Base-by-base conservation (phyloP, 2,329 filamentous ascomycete species). In the Aaosphaeria arxii region DNA sequence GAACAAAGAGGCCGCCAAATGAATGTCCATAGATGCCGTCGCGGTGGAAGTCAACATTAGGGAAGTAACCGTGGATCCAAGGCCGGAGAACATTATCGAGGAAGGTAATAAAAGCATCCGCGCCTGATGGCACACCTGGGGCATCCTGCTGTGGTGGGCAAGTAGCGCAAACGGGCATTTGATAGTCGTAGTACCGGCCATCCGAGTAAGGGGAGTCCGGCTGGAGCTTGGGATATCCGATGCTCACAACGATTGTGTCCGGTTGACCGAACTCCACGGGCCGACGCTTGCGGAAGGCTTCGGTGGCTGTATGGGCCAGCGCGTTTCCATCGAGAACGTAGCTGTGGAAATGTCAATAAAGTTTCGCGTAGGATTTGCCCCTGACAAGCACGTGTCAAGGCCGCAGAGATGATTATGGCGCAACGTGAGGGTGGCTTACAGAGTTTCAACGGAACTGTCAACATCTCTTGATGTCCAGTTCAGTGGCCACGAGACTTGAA, bases 21-120 rank as follows among this genome's bases (percentile, higher is more conserved):
- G 76, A 79, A 47, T 80, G 77, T 0, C 77, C 77, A 38, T 72
- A 78, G 1, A 80, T 59, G 0, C 73, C 77, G 42, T 73, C 74
- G 29, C 69, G 67, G 1, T 62, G 56, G 11, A 70, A 64, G 0
- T 51, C 55, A 2, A 67, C 55, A 11, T 58, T 61, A 1, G 56
- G 63, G 48, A 63, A 75, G 30, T 49, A 51, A 2, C 52, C 42
- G 5, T 51, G 55, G 31, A 68, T 54, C 63, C 62, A 68, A 2
- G 71, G 62, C 44, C 71, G 70, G 3, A 77, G 62, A 3, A 68
- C 61, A 1, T 64, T 62, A 41, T 73, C 62, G 30, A 79, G 72
- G 46, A 77, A 76, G 1, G 66, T 52, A 1, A 78, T 64, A 17
- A 79, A 75, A 5, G 69, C 61, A 40, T 76, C 67, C 0, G 75